Evolutionary conservation across 106 monocot genomes (phyloP).

Genomic region (Dendrobium officinale): DNA sequence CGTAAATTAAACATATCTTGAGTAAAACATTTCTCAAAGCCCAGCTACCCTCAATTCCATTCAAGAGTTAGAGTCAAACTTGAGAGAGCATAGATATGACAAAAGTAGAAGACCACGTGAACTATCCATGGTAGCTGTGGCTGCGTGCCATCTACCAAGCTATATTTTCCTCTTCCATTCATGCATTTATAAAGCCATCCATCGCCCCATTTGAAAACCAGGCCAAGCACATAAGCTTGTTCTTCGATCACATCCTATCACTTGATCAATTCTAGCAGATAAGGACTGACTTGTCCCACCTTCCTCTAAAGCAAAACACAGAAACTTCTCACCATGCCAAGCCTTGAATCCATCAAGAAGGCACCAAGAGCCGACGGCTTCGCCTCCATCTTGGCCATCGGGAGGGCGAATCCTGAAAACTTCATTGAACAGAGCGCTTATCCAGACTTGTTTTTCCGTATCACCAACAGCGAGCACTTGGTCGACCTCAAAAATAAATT

Average conservation of each 20-base stretch:
- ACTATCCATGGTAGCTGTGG: not conserved
- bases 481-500: constrained; percentile 11
- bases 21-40: too few relatives aligned
- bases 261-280: too few relatives aligned
- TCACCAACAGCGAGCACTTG: constrained; percentile 14
- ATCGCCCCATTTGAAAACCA: not conserved
- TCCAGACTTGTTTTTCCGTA: constrained; percentile 4
- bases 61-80: too few relatives aligned
- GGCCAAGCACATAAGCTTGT: not conserved
- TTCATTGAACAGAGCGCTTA: constrained; percentile 5
- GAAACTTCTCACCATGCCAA: constrained; percentile 1
- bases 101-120: too few relatives aligned
- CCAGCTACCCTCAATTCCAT: too few relatives aligned
- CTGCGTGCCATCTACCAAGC: not conserved
- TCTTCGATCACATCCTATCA: not conserved
- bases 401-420: not conserved
- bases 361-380: constrained; percentile 18
- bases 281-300: not conserved
- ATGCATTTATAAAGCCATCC: not conserved
- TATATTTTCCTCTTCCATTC: not conserved
- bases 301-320: not conserved
- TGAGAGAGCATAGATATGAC: too few relatives aligned
- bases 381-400: constrained; percentile 12
- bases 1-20: too few relatives aligned
- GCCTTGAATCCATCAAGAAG: constrained; percentile 6